Evolutionary conservation across 768 basidiomycete genomes (phyloP).

Genomic region (Pleurotus giganteus): DNA sequence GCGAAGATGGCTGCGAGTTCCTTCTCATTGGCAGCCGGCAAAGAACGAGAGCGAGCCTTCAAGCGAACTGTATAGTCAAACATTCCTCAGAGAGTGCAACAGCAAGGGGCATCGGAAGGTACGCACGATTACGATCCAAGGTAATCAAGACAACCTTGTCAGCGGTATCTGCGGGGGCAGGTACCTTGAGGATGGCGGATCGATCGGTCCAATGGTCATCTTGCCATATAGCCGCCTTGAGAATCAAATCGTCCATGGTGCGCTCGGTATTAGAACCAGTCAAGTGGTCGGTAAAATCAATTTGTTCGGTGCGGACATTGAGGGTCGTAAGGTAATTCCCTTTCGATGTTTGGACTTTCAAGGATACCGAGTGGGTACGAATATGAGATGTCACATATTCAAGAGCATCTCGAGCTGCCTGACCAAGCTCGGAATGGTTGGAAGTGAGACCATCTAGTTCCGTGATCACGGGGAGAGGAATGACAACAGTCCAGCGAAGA

Average conservation of each 20-base stretch:
- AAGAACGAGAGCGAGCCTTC: conserved; percentile 83
- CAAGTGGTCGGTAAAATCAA: conserved; percentile 58
- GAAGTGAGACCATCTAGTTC: conserved; percentile 89
- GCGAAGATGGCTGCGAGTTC: conserved; percentile 73
- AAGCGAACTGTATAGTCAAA: conserved; percentile 63
- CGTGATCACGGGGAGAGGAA: conserved; percentile 94
- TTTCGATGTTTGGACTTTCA: conserved; percentile 94
- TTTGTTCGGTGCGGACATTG: conserved; percentile 77
- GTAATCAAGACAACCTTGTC: conserved; percentile 88
- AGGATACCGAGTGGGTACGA: conserved; percentile 66
- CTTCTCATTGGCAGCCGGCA: conserved; percentile 83
- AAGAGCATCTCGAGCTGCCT: conserved; percentile 72
- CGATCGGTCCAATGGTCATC: conserved; percentile 90
- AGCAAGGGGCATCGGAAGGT: conserved; percentile 1
- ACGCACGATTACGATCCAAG: conserved; percentile 88
- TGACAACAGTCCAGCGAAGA: conserved; percentile 79
- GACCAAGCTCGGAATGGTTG: conserved; percentile 63
- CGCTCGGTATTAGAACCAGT: conserved; percentile 43
- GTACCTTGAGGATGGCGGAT: conserved; percentile 60
- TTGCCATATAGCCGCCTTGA: conserved; percentile 92
- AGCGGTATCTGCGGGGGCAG: conserved; percentile 36
- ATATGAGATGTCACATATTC: conserved; percentile 74
- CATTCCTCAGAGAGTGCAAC: conserved; percentile 13
- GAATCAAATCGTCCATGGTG: conserved; percentile 93
- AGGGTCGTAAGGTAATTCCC: conserved; percentile 91